These are phyloP conservation scores for Pichia sp. DNA, from an alignment of 1,139 yeast genomes.

Conservation along the genomic window DNA sequence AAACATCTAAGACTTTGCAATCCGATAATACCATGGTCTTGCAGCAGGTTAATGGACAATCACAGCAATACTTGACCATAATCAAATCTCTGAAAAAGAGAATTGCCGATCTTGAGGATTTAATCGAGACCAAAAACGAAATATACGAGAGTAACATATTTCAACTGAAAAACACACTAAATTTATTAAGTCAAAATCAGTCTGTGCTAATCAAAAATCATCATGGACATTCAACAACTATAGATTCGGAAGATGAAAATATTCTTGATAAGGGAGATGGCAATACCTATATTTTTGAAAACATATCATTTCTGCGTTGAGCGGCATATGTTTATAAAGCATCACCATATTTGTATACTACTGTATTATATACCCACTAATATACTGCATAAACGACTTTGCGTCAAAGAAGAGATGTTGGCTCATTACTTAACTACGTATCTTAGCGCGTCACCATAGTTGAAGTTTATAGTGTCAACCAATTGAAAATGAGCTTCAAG, in stretches of 20 bases:
- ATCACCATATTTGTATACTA: too few relatives aligned
- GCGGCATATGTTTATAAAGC: too few relatives aligned
- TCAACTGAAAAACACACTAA: constrained; percentile 10
- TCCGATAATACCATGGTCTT: not conserved
- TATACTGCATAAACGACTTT: too few relatives aligned
- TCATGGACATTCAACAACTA: not conserved
- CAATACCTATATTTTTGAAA: constrained; percentile 34
- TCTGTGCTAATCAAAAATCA: constrained; percentile 32
- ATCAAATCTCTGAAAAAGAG: constrained; percentile 5
- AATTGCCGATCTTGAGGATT: constrained; percentile 11
- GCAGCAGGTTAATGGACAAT: not conserved
- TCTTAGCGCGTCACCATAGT: too few relatives aligned
- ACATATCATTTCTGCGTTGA: constrained; percentile 11
- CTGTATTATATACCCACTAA: too few relatives aligned
- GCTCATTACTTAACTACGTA: too few relatives aligned
- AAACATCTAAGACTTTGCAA: not conserved
- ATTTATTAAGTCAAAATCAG: constrained; percentile 10
- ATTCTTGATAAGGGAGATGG: constrained; percentile 32
- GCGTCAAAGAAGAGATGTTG: too few relatives aligned
- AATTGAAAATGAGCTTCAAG: too few relatives aligned
- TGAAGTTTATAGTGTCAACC: too few relatives aligned
- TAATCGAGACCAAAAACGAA: constrained; percentile 5
- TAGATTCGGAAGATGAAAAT: constrained; percentile 2
- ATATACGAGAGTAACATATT: constrained; percentile 10
- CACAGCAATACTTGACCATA: not conserved